These are phyloP conservation scores for Cubamyces sp. DNA, from an alignment of 768 basidiomycete genomes.

Conservation along the genomic window DNA sequence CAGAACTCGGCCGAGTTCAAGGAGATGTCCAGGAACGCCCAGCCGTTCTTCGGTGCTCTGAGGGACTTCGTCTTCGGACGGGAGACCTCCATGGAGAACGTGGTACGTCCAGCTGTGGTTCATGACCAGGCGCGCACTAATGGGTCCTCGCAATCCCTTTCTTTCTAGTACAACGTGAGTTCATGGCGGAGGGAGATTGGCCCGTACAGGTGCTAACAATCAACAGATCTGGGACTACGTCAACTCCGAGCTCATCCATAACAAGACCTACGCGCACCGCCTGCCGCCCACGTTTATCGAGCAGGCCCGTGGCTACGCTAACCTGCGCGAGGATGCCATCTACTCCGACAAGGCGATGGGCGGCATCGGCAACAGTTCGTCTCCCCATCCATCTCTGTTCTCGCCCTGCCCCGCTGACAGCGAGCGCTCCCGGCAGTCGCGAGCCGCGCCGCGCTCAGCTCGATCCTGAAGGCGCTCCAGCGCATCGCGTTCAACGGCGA, in stretches of 20 bases:
- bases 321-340: conserved; percentile 79
- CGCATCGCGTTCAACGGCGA: conserved; percentile 80
- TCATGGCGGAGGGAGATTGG: neutral
- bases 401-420: neutral
- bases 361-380: conserved; percentile 81
- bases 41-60: conserved; percentile 65
- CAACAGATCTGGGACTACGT: conserved; percentile 75
- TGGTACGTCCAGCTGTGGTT: conserved; percentile 47
- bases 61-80: conserved; percentile 76
- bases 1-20: conserved; percentile 71
- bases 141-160: conserved; percentile 4
- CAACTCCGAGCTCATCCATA: conserved; percentile 76
- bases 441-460: conserved; percentile 76
- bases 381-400: conserved; percentile 15
- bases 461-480: conserved; percentile 71
- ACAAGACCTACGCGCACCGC: conserved; percentile 78
- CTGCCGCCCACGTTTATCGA: conserved; percentile 80
- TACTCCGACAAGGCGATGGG: conserved; percentile 66
- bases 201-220: neutral
- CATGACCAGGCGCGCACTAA: conserved; percentile 21
- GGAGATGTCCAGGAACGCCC: conserved; percentile 55
- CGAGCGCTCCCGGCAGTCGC: conserved; percentile 56
- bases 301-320: conserved; percentile 73
- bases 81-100: conserved; percentile 67
- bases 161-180: conserved; percentile 73